Percentiles rank a stretch among this genome's conserved stretches.
phyloP scores from a whole-genome alignment of 2,329 filamentous ascomycete genomes.

The Didymella sp. region DNA sequence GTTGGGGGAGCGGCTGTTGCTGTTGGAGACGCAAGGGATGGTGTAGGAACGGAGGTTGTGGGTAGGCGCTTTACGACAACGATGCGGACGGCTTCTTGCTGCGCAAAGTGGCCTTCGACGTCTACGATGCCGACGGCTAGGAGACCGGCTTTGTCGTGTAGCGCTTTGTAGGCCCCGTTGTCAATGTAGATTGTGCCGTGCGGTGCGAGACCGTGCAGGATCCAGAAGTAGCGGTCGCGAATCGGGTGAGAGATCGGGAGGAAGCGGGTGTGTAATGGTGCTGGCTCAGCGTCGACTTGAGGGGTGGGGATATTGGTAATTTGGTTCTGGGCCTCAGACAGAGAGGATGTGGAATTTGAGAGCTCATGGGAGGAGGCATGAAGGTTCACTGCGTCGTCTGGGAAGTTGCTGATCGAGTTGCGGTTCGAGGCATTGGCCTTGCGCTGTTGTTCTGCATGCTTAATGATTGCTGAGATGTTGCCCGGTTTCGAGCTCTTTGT shows the following conservation, averaged over 20 bases:
- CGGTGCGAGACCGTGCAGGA: constrained; percentile 87
- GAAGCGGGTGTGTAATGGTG: constrained; percentile 88
- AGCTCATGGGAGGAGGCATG: constrained; percentile 31
- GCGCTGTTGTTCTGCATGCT: constrained; percentile 73
- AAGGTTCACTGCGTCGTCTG: constrained; percentile 37
- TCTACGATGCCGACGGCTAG: constrained; percentile 90
- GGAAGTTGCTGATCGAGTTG: constrained; percentile 41
- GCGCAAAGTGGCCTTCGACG: constrained; percentile 85
- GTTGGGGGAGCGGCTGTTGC: neutral
- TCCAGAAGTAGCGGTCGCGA: constrained; percentile 95
- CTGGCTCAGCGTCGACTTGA: constrained; percentile 31
- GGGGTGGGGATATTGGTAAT: constrained; percentile 28
- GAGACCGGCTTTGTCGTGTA: constrained; percentile 83
- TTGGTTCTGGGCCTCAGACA: constrained; percentile 40
- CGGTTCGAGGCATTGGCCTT: constrained; percentile 41
- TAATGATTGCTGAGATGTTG: constrained; percentile 87
- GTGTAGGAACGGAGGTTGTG: constrained; percentile 2
- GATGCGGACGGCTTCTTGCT: constrained; percentile 89
- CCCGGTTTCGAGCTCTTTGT: constrained; percentile 92
- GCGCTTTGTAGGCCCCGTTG: constrained; percentile 80
- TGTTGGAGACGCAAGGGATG: neutral
- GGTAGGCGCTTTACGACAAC: constrained; percentile 73
- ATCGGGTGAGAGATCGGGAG: constrained; percentile 84
- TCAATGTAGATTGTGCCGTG: constrained; percentile 95
- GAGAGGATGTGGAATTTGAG: constrained; percentile 32